Conservation (phyloP, 2,329 filamentous ascomycete genomes). For the Stagonosporopsis rhizophila region DNA sequence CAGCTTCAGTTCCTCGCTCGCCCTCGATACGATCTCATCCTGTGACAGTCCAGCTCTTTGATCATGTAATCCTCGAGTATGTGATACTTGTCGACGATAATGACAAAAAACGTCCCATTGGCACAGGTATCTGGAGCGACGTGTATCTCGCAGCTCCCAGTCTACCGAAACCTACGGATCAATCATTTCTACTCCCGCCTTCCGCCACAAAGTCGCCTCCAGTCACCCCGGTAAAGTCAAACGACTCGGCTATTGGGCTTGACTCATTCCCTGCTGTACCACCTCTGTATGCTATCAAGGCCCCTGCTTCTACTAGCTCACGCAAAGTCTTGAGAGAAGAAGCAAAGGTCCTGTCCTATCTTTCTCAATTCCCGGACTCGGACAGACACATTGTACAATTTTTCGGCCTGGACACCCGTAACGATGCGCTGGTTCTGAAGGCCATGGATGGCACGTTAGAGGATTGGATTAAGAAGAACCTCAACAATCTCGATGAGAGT, state of each 20-base stretch:
- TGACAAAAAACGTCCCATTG: constrained; percentile 39
- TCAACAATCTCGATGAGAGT: constrained; percentile 37
- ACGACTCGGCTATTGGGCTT: constrained; percentile 22
- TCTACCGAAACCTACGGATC: constrained; percentile 21
- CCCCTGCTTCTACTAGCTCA: constrained; percentile 39
- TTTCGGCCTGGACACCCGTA: constrained; percentile 42
- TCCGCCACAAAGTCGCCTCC: constrained; percentile 34
- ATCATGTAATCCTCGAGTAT: constrained; percentile 37
- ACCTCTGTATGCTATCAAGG: constrained; percentile 45
- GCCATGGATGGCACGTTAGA: constrained; percentile 46
- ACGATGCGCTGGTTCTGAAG: constrained; percentile 40
- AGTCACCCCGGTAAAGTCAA: constrained; percentile 35
- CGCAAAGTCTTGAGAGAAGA: constrained; percentile 42
- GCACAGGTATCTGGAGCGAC: constrained; percentile 47
- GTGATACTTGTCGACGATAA: constrained; percentile 31
- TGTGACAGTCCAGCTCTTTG: constrained; percentile 35
- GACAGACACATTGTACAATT: constrained; percentile 42
- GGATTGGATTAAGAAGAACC: constrained; percentile 35
- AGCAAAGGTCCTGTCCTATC: constrained; percentile 43
- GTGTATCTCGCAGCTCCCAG: constrained; percentile 44
- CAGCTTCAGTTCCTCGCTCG: constrained; percentile 21
- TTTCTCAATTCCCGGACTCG: constrained; percentile 35
- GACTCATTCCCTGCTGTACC: constrained; percentile 20
- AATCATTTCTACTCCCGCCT: constrained; percentile 9
- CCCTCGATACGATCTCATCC: constrained; percentile 28